Conservation (phyloP, 768 basidiomycete genomes). For the Trametes maxima region DNA sequence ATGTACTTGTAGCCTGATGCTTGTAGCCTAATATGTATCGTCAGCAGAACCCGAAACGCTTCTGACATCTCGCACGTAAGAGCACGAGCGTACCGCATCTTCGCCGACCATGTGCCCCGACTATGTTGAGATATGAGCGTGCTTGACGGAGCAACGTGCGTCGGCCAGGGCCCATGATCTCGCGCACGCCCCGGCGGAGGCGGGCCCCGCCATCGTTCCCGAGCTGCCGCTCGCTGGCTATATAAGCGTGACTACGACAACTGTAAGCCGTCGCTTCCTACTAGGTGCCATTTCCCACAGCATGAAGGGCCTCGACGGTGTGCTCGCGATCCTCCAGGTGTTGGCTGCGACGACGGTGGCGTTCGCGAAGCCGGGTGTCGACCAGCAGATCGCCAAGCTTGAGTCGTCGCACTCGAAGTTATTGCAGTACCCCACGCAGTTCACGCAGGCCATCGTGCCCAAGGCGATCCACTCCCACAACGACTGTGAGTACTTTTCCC, state of each 20-base stretch:
- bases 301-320: slow-evolving; percentile 2
- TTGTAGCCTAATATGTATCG: neutral
- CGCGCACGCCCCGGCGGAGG: slow-evolving; percentile 1
- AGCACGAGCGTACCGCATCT: neutral
- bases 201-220: neutral
- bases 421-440: slow-evolving; percentile 48
- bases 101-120: neutral
- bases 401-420: slow-evolving; percentile 39
- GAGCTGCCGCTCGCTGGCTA: too few species aligned
- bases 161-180: slow-evolving; percentile 7
- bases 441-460: slow-evolving; percentile 50
- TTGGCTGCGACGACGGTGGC: neutral
- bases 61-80: slow-evolving; percentile 3
- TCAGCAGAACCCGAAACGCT: neutral
- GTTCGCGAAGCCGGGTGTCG: slow-evolving; percentile 24
- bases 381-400: slow-evolving; percentile 24
- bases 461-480: slow-evolving; percentile 58
- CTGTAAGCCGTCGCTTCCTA: neutral
- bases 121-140: neutral
- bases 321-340: neutral
- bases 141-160: slow-evolving; percentile 15
- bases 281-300: neutral
- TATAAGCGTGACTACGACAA: neutral
- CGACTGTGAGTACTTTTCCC: slow-evolving; percentile 42
- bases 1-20: slow-evolving; percentile 7